phyloP scores from a whole-genome alignment of 139 green algal genomes.

The Yamagishiella unicocca region DNA sequence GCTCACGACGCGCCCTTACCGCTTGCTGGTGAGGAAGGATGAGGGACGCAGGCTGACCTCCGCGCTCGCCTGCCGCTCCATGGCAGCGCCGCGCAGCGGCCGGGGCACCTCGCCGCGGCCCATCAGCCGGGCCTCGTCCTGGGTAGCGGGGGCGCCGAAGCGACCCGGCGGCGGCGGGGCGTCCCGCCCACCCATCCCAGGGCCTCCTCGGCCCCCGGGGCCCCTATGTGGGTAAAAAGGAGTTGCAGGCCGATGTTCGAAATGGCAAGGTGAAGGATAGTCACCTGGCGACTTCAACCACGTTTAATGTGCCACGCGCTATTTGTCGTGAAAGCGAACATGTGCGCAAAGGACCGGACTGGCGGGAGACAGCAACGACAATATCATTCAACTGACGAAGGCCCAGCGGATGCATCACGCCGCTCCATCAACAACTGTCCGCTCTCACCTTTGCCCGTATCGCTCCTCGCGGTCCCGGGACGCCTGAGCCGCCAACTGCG shows the following conservation, averaged over 20 bases:
- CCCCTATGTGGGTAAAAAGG: constrained; percentile 19
- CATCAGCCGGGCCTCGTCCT: constrained; percentile 42
- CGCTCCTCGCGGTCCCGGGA: constrained; percentile 50
- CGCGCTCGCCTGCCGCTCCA: constrained; percentile 20
- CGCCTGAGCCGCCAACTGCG: constrained; percentile 47
- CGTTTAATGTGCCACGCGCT: too few species aligned
- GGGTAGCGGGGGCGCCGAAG: background rate
- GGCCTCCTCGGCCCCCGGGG: background rate
- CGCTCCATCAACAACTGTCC: too few species aligned
- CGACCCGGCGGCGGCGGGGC: constrained; percentile 27
- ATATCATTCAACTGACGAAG: too few species aligned
- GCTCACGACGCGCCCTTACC: constrained; percentile 18
- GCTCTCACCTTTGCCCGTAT: background rate
- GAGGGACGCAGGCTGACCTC: constrained; percentile 40
- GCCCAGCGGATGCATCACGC: too few species aligned
- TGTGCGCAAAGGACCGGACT: too few species aligned
- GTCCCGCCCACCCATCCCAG: constrained; percentile 16
- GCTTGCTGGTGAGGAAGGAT: constrained; percentile 22
- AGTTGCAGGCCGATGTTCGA: too few species aligned
- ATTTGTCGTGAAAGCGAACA: too few species aligned
- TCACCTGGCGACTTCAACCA: too few species aligned
- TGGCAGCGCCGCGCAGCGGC: constrained; percentile 15
- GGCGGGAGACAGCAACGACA: too few species aligned
- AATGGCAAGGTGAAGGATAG: too few species aligned
- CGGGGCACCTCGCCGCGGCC: constrained; percentile 35